Conservation (phyloP, 805 yeast genomes). For the Metschnikowia kofuensis region DNA sequence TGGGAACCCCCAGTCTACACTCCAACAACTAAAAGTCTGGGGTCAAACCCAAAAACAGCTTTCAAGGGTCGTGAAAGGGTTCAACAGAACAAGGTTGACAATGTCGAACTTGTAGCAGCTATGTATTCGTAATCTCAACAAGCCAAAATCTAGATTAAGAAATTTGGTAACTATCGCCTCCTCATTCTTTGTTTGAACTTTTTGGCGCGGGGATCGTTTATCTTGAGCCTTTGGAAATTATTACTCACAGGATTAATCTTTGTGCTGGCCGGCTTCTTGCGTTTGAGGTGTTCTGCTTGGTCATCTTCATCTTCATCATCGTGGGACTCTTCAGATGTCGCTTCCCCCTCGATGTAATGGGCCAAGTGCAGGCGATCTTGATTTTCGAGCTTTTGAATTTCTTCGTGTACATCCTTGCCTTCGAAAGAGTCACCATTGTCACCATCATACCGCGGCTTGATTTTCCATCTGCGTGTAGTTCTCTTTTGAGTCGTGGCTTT, state of each 20-base stretch:
- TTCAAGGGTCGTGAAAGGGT: conserved; percentile 11
- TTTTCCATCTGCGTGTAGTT: conserved; percentile 49
- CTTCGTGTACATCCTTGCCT: conserved; percentile 42
- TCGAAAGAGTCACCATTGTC: conserved; percentile 28
- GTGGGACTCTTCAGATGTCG: neutral
- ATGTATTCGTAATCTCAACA: conserved; percentile 5
- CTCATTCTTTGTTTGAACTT: conserved; percentile 41
- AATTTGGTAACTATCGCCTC: conserved; percentile 18
- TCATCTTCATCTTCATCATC: conserved; percentile 4
- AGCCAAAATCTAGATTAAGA: neutral
- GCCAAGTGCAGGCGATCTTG: conserved; percentile 22
- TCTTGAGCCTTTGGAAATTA: conserved; percentile 53
- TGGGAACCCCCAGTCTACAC: conserved; percentile 54
- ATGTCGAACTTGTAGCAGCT: conserved; percentile 18
- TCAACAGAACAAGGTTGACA: conserved; percentile 12
- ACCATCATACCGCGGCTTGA: conserved; percentile 36
- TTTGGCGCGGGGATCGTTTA: conserved; percentile 45
- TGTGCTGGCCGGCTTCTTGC: conserved; percentile 14
- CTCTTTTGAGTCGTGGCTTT: conserved; percentile 48
- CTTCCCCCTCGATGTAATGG: conserved; percentile 21
- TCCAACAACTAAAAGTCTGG: neutral
- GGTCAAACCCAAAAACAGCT: neutral
- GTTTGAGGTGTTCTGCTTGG: conserved; percentile 14
- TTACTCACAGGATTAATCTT: conserved; percentile 36
- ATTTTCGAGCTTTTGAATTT: conserved; percentile 34